These are phyloP conservation scores for Perilla frutescens DNA, from an alignment of 257 asterid species.

Conservation along the genomic window DNA sequence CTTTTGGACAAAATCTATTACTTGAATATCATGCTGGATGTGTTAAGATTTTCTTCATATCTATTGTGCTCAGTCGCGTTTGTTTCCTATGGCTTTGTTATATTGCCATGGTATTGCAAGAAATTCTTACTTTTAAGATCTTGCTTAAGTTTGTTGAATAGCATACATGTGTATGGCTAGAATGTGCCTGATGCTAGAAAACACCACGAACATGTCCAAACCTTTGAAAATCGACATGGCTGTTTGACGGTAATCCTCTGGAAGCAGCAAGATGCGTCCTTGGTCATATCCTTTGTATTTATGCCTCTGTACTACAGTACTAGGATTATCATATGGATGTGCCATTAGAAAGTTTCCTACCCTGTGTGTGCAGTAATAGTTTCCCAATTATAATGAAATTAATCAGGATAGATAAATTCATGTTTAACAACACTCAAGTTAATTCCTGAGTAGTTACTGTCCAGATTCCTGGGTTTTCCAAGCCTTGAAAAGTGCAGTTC, in stretches of 20 bases:
- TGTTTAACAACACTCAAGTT: not conserved
- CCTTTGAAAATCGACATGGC: not conserved
- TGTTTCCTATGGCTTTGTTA: not conserved
- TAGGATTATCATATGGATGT: not conserved
- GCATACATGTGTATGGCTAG: not conserved
- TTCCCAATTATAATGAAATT: not conserved
- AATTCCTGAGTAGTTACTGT: not conserved
- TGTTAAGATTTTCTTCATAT: not conserved
- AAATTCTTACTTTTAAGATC: not conserved
- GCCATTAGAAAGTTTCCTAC: not conserved
- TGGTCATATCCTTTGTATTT: not conserved
- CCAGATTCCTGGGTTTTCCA: not conserved
- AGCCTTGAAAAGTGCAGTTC: not conserved
- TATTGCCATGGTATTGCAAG: not conserved
- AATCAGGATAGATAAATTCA: not conserved
- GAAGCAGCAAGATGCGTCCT: conserved; percentile 1
- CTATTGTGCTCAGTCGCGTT: not conserved
- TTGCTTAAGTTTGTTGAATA: not conserved
- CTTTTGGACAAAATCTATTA: not conserved
- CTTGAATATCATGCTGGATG: not conserved
- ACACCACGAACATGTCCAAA: not conserved
- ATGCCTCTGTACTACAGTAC: not conserved
- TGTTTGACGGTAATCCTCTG: not conserved
- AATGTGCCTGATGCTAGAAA: not conserved
- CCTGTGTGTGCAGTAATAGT: too few relatives aligned